Conservation (phyloP, 371 early-diverging fungal genomes). For the Actinomortierella wolfii region DNA sequence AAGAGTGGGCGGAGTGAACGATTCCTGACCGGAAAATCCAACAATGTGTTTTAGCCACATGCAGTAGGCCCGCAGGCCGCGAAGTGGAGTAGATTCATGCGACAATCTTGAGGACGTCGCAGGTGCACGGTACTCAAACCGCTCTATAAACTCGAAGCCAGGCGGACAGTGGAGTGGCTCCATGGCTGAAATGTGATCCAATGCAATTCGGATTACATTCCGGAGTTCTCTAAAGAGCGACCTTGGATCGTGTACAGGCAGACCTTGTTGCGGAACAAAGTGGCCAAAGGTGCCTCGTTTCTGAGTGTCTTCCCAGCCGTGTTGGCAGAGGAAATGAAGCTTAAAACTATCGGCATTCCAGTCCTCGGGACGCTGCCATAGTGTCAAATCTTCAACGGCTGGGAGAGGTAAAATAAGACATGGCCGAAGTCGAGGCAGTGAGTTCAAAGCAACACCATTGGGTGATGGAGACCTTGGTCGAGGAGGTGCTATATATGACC, state of each 20-base stretch:
- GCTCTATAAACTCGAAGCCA: not conserved
- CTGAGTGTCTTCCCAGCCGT: not conserved
- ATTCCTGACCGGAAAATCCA: too few species aligned
- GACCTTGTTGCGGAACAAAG: conserved; percentile 3
- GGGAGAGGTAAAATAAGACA: conserved; percentile 7
- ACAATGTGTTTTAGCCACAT: too few species aligned
- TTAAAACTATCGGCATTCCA: not conserved
- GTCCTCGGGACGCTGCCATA: not conserved
- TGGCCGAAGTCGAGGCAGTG: not conserved
- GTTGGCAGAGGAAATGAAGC: conserved; percentile 4
- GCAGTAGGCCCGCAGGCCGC: too few species aligned
- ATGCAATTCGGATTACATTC: not conserved
- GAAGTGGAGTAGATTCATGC: too few species aligned
- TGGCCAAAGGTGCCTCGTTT: not conserved
- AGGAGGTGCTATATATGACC: not conserved
- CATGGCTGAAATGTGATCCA: conserved; percentile 5
- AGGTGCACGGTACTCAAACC: conserved; percentile 3
- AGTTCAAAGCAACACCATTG: not conserved
- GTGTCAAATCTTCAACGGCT: not conserved
- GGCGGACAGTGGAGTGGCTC: conserved; percentile 5
- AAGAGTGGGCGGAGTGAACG: too few species aligned
- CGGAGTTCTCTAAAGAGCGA: not conserved
- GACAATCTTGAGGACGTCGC: too few species aligned
- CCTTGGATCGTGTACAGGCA: not conserved
- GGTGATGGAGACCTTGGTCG: conserved; percentile 1